A percentile compares a stretch with the other conserved stretches of the same genome.
Conservation (phyloP, 257 asterid genomes). For the Anisodus tanguticus region DNA sequence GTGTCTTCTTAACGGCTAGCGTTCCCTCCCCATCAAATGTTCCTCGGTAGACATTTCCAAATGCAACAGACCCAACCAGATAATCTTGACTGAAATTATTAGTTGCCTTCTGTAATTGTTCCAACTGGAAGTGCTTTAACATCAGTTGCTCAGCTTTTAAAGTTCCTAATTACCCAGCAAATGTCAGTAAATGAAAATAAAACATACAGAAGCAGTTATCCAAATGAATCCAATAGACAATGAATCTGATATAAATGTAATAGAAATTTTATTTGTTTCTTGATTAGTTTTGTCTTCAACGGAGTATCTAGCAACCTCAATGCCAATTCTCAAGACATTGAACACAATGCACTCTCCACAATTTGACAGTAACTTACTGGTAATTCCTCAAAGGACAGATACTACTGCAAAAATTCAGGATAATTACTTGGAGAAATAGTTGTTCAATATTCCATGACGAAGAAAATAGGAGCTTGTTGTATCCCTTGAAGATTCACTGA, state of each 20-base stretch:
- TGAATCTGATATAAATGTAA: background rate
- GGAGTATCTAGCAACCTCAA: background rate
- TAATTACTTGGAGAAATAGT: background rate
- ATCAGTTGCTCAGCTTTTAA: slow-evolving; percentile 50
- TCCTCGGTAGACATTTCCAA: slow-evolving; percentile 72
- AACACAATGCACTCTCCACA: background rate
- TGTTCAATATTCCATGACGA: background rate
- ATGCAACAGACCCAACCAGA: slow-evolving; percentile 70
- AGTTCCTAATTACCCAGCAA: slow-evolving; percentile 41
- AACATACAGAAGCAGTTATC: background rate
- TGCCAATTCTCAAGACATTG: background rate
- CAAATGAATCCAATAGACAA: background rate
- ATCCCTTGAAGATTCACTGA: slow-evolving; percentile 30
- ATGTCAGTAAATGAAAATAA: slow-evolving; percentile 9
- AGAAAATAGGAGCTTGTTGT: background rate
- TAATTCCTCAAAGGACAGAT: background rate
- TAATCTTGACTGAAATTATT: slow-evolving; percentile 63
- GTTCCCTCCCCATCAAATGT: slow-evolving; percentile 49
- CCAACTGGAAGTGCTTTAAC: slow-evolving; percentile 52
- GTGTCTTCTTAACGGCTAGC: slow-evolving; percentile 70
- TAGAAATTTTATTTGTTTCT: background rate
- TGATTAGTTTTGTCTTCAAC: background rate
- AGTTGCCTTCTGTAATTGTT: slow-evolving; percentile 67
- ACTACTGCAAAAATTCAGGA: background rate
- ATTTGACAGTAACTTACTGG: background rate